phyloP scores from a whole-genome alignment of 176 grass and related monocot genomes.

The Eragrostis nindensis region DNA sequence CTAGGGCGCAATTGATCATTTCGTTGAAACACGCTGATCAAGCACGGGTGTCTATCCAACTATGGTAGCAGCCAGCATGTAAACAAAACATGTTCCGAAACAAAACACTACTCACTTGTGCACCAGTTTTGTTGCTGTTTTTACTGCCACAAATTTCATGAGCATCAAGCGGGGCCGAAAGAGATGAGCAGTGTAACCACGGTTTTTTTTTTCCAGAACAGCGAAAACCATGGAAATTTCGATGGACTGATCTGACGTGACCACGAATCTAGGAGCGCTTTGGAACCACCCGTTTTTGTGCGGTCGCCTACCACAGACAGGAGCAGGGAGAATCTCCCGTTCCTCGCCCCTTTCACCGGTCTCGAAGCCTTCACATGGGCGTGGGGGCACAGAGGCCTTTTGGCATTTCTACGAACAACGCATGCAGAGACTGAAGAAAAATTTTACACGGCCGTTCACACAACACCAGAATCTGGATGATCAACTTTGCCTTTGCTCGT shows the following conservation, averaged over 20 bases:
- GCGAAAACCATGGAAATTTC: neutral
- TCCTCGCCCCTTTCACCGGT: slow-evolving; percentile 40
- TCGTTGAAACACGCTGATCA: slow-evolving; percentile 28
- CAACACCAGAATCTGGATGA: neutral
- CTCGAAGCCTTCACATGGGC: slow-evolving; percentile 46
- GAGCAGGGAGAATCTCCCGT: slow-evolving; percentile 46
- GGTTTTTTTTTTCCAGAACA: neutral
- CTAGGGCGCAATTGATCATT: slow-evolving; percentile 41
- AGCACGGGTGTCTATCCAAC: neutral
- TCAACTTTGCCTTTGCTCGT: neutral
- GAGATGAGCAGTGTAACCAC: neutral
- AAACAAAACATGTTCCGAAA: too few relatives aligned
- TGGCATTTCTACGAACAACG: neutral
- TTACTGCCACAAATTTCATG: neutral
- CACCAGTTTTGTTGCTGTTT: neutral
- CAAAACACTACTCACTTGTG: too few relatives aligned
- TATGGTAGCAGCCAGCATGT: too few relatives aligned
- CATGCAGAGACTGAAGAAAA: neutral
- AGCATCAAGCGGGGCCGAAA: neutral
- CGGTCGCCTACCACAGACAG: slow-evolving; percentile 37
- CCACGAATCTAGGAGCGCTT: slow-evolving; percentile 30
- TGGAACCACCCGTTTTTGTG: slow-evolving; percentile 23
- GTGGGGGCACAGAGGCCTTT: neutral
- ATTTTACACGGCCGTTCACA: neutral
- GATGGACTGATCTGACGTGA: slow-evolving; percentile 21